phyloP scores from a whole-genome alignment of 495 filamentous ascomycete species.

The Durotheca rogersii region DNA sequence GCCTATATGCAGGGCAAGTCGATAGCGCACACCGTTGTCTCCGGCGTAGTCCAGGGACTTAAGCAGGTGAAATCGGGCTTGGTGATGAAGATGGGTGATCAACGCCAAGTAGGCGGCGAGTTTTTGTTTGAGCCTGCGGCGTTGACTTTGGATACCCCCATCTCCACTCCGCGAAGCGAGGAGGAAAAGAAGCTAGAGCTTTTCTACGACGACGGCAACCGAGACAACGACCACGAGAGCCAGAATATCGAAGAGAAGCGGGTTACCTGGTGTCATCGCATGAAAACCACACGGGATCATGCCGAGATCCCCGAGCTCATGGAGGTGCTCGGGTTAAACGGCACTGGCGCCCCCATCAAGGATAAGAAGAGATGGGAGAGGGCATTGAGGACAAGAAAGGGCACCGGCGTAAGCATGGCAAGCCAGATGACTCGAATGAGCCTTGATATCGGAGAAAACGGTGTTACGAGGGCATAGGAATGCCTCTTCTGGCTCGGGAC shows the following conservation, averaged over 20 bases:
- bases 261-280: slow-evolving; percentile 80
- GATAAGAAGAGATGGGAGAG: slow-evolving; percentile 46
- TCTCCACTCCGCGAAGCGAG: slow-evolving; percentile 36
- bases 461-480: slow-evolving; percentile 6
- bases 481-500: neutral
- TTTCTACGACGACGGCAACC: slow-evolving; percentile 31
- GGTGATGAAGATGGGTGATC: slow-evolving; percentile 65
- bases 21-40: slow-evolving; percentile 45
- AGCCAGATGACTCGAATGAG: slow-evolving; percentile 43
- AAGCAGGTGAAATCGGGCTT: slow-evolving; percentile 53
- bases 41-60: slow-evolving; percentile 58
- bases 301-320: slow-evolving; percentile 64
- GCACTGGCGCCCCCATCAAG: slow-evolving; percentile 36
- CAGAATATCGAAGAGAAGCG: slow-evolving; percentile 50
- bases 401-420: slow-evolving; percentile 45
- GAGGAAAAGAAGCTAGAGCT: slow-evolving; percentile 19
- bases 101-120: slow-evolving; percentile 77
- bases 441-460: slow-evolving; percentile 18
- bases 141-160: slow-evolving; percentile 34
- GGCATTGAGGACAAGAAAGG: slow-evolving; percentile 47
- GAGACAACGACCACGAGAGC: slow-evolving; percentile 18
- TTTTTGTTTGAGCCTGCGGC: slow-evolving; percentile 67
- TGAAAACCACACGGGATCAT: slow-evolving; percentile 79
- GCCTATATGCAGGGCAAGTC: slow-evolving; percentile 61
- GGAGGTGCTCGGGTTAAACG: slow-evolving; percentile 61